These are phyloP conservation scores for Plasmodium gonderi DNA, from an alignment of 169 alveolate species.

Conservation along the genomic window DNA sequence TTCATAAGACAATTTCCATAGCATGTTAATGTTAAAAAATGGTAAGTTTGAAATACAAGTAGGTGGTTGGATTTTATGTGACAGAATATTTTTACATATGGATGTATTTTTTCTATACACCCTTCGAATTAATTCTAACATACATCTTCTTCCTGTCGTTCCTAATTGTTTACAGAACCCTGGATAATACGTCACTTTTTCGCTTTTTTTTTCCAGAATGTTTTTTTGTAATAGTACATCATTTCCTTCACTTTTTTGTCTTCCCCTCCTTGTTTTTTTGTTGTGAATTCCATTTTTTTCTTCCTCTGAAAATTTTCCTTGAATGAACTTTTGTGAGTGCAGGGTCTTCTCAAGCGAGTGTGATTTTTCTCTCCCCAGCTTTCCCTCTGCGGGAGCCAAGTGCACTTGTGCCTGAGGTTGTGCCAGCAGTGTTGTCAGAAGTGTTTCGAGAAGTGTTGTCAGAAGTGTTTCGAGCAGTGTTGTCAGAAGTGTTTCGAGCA, in stretches of 20 bases:
- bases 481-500: no score
- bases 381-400: not conserved
- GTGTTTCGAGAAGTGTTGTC: no score
- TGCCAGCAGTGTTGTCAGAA: no score
- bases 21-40: constrained; percentile 80
- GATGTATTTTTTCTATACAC: constrained; percentile 81
- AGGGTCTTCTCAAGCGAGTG: not conserved
- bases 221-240: not conserved
- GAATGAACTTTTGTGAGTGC: not conserved
- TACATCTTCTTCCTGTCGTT: constrained; percentile 83
- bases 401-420: no score
- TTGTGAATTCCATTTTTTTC: not conserved
- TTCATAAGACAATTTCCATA: constrained; percentile 82
- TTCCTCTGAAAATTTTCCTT: not conserved
- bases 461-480: no score
- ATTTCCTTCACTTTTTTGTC: not conserved
- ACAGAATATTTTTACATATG: constrained; percentile 76
- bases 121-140: constrained; percentile 78
- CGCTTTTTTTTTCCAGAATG: not conserved
- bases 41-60: constrained; percentile 82
- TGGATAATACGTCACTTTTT: constrained; percentile 43
- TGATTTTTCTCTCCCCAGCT: not conserved
- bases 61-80: constrained; percentile 78
- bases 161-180: constrained; percentile 83
- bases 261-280: not conserved